Conservation (phyloP, 2,329 filamentous ascomycete genomes). For the Neopestalotiopsis sp. region DNA sequence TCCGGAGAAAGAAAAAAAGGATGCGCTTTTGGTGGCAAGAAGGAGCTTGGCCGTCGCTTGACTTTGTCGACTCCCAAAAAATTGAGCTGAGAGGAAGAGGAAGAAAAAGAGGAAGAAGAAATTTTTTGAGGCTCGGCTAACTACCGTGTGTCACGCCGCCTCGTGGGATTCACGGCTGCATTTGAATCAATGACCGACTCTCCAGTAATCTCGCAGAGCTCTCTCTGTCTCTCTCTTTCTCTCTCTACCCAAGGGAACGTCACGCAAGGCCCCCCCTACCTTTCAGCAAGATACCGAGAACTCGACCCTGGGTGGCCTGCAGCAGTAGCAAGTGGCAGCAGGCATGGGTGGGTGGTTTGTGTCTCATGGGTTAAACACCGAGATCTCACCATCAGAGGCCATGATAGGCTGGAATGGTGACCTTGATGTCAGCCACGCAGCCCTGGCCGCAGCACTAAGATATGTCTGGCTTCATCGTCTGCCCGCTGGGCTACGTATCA, state of each 20-base stretch:
- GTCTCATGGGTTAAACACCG: not conserved
- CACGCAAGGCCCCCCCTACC: not conserved
- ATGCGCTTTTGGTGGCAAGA: not conserved
- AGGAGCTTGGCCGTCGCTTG: not conserved
- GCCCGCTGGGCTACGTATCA: not conserved
- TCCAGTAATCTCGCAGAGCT: not conserved
- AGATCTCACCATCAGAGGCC: not conserved
- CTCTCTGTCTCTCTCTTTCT: too few species aligned
- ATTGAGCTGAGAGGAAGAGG: not conserved
- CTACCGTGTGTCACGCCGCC: not conserved
- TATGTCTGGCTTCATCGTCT: not conserved
- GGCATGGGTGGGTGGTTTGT: not conserved
- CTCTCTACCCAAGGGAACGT: not conserved
- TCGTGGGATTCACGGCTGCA: not conserved
- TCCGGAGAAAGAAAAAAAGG: not conserved
- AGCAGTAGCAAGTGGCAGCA: not conserved
- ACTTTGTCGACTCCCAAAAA: not conserved
- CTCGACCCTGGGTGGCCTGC: not conserved
- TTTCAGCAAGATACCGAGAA: not conserved
- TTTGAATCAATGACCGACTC: not conserved
- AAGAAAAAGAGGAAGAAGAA: not conserved
- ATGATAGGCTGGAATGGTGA: not conserved
- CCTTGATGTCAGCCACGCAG: not conserved
- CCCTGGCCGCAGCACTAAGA: not conserved
- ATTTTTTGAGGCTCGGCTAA: not conserved